phyloP scores from a whole-genome alignment of 2,329 filamentous ascomycete genomes.

The Phaeosphaeria sp. region DNA sequence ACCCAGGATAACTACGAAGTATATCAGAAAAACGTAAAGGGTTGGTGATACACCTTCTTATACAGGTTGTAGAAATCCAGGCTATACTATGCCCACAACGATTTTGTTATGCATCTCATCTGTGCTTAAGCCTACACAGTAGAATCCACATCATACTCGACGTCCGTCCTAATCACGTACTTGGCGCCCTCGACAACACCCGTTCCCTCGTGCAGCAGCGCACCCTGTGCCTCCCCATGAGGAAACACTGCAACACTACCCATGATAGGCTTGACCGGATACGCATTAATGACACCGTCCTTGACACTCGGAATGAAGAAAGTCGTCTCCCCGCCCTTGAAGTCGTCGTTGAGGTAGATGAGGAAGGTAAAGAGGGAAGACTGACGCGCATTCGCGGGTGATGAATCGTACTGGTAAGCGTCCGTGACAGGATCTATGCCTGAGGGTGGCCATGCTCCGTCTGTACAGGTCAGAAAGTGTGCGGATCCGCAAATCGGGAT shows the following conservation, averaged over 20 bases:
- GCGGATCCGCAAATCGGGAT: too few relatives aligned
- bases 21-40: not conserved
- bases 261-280: slow-evolving; percentile 72
- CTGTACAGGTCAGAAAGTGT: slow-evolving; percentile 29
- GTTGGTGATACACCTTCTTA: not conserved
- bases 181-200: slow-evolving; percentile 71
- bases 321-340: slow-evolving; percentile 73
- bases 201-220: slow-evolving; percentile 73
- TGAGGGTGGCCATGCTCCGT: slow-evolving; percentile 76
- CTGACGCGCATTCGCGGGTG: slow-evolving; percentile 65
- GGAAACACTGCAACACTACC: slow-evolving; percentile 73
- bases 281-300: slow-evolving; percentile 73
- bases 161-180: slow-evolving; percentile 75
- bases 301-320: slow-evolving; percentile 71
- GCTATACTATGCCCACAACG: not conserved
- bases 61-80: not conserved
- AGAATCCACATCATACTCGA: slow-evolving; percentile 69
- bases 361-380: slow-evolving; percentile 74
- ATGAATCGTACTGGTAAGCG: slow-evolving; percentile 71
- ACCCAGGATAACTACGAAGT: not conserved
- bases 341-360: slow-evolving; percentile 75
- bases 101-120: not conserved
- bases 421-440: slow-evolving; percentile 63
- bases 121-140: not conserved
- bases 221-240: slow-evolving; percentile 71